A percentile compares a stretch with the other conserved stretches of the same genome.
These are phyloP conservation scores for Aspergillus chevalieri DNA, from an alignment of 2,329 filamentous ascomycete species.

Conservation along the genomic window DNA sequence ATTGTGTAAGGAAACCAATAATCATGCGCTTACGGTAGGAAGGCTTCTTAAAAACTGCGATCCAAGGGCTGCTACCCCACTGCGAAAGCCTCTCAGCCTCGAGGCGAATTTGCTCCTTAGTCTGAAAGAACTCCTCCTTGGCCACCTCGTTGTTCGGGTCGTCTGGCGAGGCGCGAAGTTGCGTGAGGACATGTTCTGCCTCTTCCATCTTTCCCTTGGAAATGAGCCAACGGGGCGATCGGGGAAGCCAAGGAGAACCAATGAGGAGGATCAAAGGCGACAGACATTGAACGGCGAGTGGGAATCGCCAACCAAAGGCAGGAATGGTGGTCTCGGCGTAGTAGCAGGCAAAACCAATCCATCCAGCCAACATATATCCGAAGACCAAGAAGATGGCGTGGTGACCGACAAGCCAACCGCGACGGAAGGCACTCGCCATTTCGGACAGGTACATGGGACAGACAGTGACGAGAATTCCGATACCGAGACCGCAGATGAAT, in stretches of 20 bases:
- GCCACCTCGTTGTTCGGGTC: constrained; percentile 40
- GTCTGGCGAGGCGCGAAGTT: constrained; percentile 32
- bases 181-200: constrained; percentile 39
- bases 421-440: constrained; percentile 34
- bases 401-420: constrained; percentile 43
- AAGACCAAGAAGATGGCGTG: constrained; percentile 45
- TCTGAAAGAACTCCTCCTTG: constrained; percentile 44
- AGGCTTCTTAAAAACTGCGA: constrained; percentile 41
- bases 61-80: constrained; percentile 41
- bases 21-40: constrained; percentile 48
- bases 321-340: constrained; percentile 32
- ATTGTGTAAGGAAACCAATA: constrained; percentile 49
- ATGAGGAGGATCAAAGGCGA: constrained; percentile 35
- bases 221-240: constrained; percentile 47
- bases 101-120: constrained; percentile 41
- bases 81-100: constrained; percentile 38
- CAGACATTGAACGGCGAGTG: constrained; percentile 37
- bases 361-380: constrained; percentile 41
- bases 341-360: constrained; percentile 43
- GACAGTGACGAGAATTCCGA: constrained; percentile 40
- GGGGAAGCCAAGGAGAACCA: constrained; percentile 39
- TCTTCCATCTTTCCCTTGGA: constrained; percentile 42
- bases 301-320: constrained; percentile 43
- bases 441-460: constrained; percentile 44
- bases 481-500: constrained; percentile 38